Evolutionary conservation across 1,284 basidiomycete species (phyloP), one percentile per base, ranked within the genome.

Genomic region (Cystobasidium slooffiae): DNA sequence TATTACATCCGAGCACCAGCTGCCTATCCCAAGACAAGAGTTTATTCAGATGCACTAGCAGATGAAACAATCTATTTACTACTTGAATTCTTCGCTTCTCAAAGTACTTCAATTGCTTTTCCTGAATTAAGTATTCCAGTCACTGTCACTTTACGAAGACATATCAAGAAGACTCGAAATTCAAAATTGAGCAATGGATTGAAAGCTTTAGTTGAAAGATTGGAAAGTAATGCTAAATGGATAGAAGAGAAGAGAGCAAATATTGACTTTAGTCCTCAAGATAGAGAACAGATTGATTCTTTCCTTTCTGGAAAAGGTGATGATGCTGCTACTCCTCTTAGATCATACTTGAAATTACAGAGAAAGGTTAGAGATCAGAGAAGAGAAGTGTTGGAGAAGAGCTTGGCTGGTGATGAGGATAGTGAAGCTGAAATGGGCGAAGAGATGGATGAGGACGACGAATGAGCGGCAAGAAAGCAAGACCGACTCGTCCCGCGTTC

Each of bases 101-200:
- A 91, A 85, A 80, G 84, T 81, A 84, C 76, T 0, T 92, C 91
- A 82, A 90, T 98, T 72, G 93, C 93, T 0, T 97, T 97, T 84
- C 96, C 96, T 1, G 97, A 99, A 84, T 85, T 97, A 67, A 86
- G 89, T 14, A 87, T 98, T n/a, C 94, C 96, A 1, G 84, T 95
- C 49, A 84, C 89, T n/a, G 87, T 91, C 10, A 84, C 87, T 3
- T 84, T 95, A 72, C 88, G 88, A 88, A 88, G 83, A 83, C 86
- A 81, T 78, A 78, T 92, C 78, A 97, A 96, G 82, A 84, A 84
- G 79, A 75, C 75, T 8, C 56, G 63, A 12, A 78, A 78, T 59
- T 84, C 82, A 1, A 92, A 92, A 80, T 88, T 90, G 70, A 84
- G 86, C 0, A 84, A 82, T 4, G 76, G 85, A 18, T 85, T 93